Conservation (phyloP, 208 protist genomes). For the Leishmania guyanensis region DNA sequence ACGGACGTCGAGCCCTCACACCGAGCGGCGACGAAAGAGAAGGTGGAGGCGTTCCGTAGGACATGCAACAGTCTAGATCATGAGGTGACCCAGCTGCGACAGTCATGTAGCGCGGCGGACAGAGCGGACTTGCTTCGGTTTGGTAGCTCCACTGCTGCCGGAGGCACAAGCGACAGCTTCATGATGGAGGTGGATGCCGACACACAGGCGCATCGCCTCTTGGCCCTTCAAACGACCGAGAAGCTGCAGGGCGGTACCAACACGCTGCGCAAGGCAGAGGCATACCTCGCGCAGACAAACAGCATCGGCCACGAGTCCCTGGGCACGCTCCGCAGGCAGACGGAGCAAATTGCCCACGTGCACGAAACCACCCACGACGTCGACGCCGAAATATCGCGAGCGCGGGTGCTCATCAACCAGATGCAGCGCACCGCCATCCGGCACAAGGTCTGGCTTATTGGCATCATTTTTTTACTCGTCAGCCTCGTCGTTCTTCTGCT, state of each 20-base stretch:
- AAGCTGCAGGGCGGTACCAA: constrained; percentile 58
- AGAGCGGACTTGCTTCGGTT: constrained; percentile 57
- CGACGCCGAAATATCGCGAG: constrained; percentile 62
- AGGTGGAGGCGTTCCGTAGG: constrained; percentile 45
- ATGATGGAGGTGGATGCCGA: constrained; percentile 42
- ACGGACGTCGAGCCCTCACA: constrained; percentile 38
- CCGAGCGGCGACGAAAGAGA: constrained; percentile 31
- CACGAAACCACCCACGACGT: constrained; percentile 53
- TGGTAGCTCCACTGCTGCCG: constrained; percentile 10
- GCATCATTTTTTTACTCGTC: constrained; percentile 51
- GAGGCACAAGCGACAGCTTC: constrained; percentile 11
- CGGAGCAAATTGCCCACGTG: constrained; percentile 65
- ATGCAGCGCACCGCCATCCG: constrained; percentile 74
- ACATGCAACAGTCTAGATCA: too few relatives aligned
- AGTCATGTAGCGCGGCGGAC: constrained; percentile 51
- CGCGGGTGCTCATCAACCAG: constrained; percentile 51
- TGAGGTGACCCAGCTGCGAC: constrained; percentile 24
- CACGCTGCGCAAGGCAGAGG: constrained; percentile 63
- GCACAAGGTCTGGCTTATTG: constrained; percentile 57
- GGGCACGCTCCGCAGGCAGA: constrained; percentile 55
- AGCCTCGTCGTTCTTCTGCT: constrained; percentile 44
- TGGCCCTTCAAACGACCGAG: constrained; percentile 58
- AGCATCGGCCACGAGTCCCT: constrained; percentile 50
- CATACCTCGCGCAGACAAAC: constrained; percentile 50
- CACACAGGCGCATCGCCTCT: constrained; percentile 39